phyloP scores from a whole-genome alignment of 2,329 filamentous ascomycete genomes.

The Chaetothyriales sp. region DNA sequence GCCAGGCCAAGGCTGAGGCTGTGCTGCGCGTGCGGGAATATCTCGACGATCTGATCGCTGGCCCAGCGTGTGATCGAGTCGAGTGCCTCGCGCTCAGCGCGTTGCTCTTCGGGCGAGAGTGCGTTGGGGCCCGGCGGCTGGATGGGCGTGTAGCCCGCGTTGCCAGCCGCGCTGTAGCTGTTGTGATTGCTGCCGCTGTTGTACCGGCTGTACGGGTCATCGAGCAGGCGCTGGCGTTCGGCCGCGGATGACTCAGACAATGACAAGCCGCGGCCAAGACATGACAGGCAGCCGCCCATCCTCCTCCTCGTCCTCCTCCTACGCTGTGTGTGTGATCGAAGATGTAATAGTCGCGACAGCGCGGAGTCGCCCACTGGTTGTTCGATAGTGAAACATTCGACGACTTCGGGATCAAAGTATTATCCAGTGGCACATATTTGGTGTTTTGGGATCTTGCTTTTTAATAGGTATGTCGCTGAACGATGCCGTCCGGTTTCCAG shows the following conservation, averaged over 20 bases:
- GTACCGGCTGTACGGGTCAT: constrained; percentile 10
- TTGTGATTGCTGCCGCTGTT: constrained; percentile 6
- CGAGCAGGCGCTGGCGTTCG: constrained; percentile 17
- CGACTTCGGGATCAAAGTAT: no score
- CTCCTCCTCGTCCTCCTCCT: not conserved
- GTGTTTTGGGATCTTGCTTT: no score
- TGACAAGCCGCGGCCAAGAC: constrained; percentile 12
- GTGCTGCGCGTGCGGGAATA: constrained; percentile 13
- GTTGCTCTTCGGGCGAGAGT: constrained; percentile 16
- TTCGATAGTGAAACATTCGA: no score
- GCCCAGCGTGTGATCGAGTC: constrained; percentile 18
- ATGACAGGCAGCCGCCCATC: constrained; percentile 19
- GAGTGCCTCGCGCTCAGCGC: constrained; percentile 16
- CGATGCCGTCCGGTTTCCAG: no score
- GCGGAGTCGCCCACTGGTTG: no score
- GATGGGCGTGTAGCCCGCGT: constrained; percentile 3
- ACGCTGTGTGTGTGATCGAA: not conserved
- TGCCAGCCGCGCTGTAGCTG: constrained; percentile 14
- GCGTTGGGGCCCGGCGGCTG: constrained; percentile 6
- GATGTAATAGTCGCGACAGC: no score
- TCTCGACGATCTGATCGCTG: constrained; percentile 19
- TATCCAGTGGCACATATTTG: no score
- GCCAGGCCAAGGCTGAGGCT: constrained; percentile 1
- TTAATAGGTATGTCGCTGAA: no score
- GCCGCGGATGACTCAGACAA: constrained; percentile 3